These are phyloP conservation scores for Alternaria gansuensis DNA, from an alignment of 2,329 filamentous ascomycete genomes.

Conservation along the genomic window DNA sequence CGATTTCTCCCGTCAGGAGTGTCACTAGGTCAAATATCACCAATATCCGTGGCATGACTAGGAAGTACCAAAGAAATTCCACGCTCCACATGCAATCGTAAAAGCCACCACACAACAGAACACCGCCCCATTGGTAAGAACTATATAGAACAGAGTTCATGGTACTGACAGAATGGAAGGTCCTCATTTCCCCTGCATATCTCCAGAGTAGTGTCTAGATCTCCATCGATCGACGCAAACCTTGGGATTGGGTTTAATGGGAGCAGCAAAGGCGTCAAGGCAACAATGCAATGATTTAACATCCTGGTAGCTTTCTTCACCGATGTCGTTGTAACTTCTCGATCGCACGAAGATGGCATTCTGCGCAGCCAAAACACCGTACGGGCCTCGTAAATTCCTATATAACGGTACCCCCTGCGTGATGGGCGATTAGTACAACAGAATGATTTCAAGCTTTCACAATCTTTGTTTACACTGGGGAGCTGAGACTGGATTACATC, in stretches of 20 bases:
- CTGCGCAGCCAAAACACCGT: background rate
- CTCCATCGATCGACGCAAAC: background rate
- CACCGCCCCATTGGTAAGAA: background rate
- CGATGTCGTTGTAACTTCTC: background rate
- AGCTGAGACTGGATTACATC: background rate
- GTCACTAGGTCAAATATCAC: background rate
- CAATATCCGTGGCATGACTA: background rate
- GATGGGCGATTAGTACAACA: background rate
- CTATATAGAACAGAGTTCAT: background rate
- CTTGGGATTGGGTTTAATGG: background rate
- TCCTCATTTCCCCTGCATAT: background rate
- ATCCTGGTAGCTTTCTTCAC: background rate
- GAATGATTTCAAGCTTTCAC: background rate
- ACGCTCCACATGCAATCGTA: background rate
- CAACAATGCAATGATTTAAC: background rate
- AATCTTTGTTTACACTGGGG: background rate
- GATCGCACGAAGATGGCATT: background rate
- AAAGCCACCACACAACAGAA: background rate
- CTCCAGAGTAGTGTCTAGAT: background rate
- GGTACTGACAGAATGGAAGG: background rate
- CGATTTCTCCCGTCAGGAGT: conserved; percentile 2
- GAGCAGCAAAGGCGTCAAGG: background rate
- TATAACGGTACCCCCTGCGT: background rate
- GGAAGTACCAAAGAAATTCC: background rate
- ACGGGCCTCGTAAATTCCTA: background rate